These are phyloP conservation scores for Aspergillus felis DNA, from an alignment of 2,329 filamentous ascomycete species.

Conservation along the genomic window DNA sequence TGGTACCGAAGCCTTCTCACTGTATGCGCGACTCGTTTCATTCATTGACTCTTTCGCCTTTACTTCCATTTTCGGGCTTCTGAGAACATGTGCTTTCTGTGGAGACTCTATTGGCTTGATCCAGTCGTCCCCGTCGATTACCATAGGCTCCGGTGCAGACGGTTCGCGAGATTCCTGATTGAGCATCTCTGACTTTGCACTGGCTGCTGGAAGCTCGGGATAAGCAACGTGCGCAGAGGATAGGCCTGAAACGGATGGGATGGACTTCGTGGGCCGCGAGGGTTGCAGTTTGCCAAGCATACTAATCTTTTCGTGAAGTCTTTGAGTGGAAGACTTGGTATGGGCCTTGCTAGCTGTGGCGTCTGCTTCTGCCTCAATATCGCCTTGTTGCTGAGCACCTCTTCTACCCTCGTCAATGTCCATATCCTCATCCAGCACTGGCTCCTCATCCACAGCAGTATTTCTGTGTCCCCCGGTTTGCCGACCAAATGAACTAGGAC, in stretches of 20 bases:
- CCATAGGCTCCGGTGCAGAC: constrained; percentile 17
- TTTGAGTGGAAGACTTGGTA: constrained; percentile 89
- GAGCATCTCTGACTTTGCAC: constrained; percentile 21
- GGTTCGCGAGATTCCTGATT: constrained; percentile 19
- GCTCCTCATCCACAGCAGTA: constrained; percentile 38
- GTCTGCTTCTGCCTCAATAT: constrained; percentile 46
- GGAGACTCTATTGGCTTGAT: constrained; percentile 51
- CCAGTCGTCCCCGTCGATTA: constrained; percentile 55
- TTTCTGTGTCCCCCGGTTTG: constrained; percentile 60
- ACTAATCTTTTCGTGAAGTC: constrained; percentile 88
- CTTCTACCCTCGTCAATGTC: constrained; percentile 55
- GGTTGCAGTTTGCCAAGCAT: constrained; percentile 58
- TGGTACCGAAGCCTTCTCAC: constrained; percentile 4
- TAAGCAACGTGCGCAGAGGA: constrained; percentile 33
- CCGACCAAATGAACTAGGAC: constrained; percentile 69
- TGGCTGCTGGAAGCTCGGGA: constrained; percentile 31
- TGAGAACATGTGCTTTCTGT: constrained; percentile 52
- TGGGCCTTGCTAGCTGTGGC: constrained; percentile 57
- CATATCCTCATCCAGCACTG: constrained; percentile 44
- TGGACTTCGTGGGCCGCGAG: constrained; percentile 44
- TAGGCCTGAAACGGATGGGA: constrained; percentile 30
- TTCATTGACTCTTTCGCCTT: constrained; percentile 48
- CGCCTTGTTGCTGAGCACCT: constrained; percentile 31
- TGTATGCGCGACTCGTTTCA: constrained; percentile 17
- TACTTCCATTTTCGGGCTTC: constrained; percentile 59